Evolutionary conservation across 257 asterid species (phyloP).

Genomic region (Solanum commersonii): DNA sequence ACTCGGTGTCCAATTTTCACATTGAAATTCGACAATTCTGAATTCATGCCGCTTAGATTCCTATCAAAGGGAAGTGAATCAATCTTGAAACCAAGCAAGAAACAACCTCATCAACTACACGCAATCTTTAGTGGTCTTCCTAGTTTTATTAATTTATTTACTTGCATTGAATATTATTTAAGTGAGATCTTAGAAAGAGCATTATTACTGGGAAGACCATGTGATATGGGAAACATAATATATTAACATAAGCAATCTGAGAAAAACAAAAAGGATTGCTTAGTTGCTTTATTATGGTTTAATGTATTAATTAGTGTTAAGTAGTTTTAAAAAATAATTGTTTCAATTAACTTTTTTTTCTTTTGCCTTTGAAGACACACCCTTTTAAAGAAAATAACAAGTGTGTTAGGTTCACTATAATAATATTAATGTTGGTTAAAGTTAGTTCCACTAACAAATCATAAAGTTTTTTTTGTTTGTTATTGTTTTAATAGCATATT

Average conservation of each 20-base stretch:
- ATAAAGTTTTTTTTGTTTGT: not conserved
- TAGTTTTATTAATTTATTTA: not conserved
- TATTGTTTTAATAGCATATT: constrained; percentile 21
- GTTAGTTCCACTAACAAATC: constrained; percentile 6
- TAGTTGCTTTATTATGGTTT: not conserved
- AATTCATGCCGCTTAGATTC: too few relatives aligned
- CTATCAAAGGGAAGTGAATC: not conserved
- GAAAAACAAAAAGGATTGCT: not conserved
- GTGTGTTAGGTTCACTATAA: constrained; percentile 32
- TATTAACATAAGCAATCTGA: not conserved
- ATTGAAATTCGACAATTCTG: fast-evolving
- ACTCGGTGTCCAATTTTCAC: too few relatives aligned
- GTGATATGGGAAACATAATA: not conserved
- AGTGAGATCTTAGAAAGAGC: not conserved
- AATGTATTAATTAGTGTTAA: not conserved
- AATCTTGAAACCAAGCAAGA: too few relatives aligned
- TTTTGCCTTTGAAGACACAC: not conserved
- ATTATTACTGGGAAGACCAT: not conserved
- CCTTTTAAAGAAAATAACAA: not conserved
- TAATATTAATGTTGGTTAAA: constrained; percentile 9
- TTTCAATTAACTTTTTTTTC: not conserved
- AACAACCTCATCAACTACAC: fast-evolving
- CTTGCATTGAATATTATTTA: not conserved
- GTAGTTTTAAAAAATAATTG: not conserved
- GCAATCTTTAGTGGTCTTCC: not conserved